Evolutionary conservation across 2,329 filamentous ascomycete species (phyloP), one percentile per base, ranked within the genome.

Genomic region (Aspergillus clavatus): DNA sequence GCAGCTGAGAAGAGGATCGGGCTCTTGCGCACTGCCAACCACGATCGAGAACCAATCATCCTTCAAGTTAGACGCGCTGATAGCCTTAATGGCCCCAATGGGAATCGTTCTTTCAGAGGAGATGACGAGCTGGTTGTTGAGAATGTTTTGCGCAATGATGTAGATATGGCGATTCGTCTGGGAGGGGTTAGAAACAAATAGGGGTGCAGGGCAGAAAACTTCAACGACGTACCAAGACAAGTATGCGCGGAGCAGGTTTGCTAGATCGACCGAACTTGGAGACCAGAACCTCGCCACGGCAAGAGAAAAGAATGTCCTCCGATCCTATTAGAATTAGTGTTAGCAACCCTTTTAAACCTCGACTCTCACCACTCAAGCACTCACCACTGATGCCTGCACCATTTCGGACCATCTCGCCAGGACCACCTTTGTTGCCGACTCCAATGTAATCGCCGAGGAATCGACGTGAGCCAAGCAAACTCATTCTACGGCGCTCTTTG

Each of bases 11-110:
- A 98, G 76, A n/a, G 93, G 89, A 67, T 98, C 93, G 0, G 93
- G 78, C 65, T 97, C 91, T 62, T 95, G 89, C 7, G 84, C 84
- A 24, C 90, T 90, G n/a, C 87, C 89, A 36, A 94, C 79, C 3
- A 90, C 88, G 27, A 98, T 75, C 1, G 91, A 89, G 68, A 98
- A 96, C 93, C 93, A 98, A 68, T 98, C 93, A 58, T 98, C 93
- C 53, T 87, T 88, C 49, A 87, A 72, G 12, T 80, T 88, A 2
- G 91, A 96, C 4, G 81, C 75, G 58, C 88, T 82, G 54, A 98
- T 75, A 60, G 85, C 93, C 68, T 94, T 95, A 74, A 98, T 91
- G 7, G 89, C 81, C 2, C 89, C 88, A 14, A 97, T 72, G 0
- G 89, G 83, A 50, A 97, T 82, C 0, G 86, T 84, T 42, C 87